Percentiles rank a stretch among this genome's conserved stretches.
These are phyloP conservation scores for Ogataea allantospora DNA, from an alignment of 805 yeast species.

Conservation along the genomic window DNA sequence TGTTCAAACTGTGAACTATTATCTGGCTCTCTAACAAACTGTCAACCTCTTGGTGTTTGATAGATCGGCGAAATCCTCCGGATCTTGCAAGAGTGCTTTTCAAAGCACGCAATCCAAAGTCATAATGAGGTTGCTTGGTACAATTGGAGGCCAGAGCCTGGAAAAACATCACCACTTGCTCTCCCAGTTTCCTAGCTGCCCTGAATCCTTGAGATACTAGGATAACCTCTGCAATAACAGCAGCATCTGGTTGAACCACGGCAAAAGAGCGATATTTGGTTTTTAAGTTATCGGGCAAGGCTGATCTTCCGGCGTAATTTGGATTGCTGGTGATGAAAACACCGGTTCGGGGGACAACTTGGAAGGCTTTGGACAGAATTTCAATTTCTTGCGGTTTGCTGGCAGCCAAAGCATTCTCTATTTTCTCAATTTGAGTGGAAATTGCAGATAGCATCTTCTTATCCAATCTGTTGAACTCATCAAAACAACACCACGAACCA, in stretches of 20 bases:
- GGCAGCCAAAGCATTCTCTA: conserved; percentile 51
- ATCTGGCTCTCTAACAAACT: conserved; percentile 31
- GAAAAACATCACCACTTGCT: conserved; percentile 55
- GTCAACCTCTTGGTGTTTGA: neutral
- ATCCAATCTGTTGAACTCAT: conserved; percentile 84
- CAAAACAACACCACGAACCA: conserved; percentile 96
- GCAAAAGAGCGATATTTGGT: conserved; percentile 74
- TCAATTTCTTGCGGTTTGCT: conserved; percentile 31
- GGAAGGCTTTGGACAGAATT: conserved; percentile 41
- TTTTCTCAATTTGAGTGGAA: conserved; percentile 72
- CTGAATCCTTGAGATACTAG: conserved; percentile 70
- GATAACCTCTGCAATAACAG: conserved; percentile 67
- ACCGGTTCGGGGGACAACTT: conserved; percentile 54
- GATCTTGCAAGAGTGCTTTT: conserved; percentile 64
- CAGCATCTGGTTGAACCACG: conserved; percentile 69
- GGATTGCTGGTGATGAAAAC: conserved; percentile 92
- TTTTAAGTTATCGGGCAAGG: conserved; percentile 81
- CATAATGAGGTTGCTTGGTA: conserved; percentile 72
- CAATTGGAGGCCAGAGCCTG: conserved; percentile 37
- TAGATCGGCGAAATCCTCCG: conserved; percentile 39
- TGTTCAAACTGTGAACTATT: conserved; percentile 53
- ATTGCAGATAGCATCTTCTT: conserved; percentile 76
- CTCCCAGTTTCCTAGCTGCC: conserved; percentile 44
- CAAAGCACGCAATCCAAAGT: conserved; percentile 83
- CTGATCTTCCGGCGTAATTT: conserved; percentile 77